These are phyloP conservation scores for Colletotrichum musae DNA, from an alignment of 2,329 filamentous ascomycete species.

Conservation along the genomic window DNA sequence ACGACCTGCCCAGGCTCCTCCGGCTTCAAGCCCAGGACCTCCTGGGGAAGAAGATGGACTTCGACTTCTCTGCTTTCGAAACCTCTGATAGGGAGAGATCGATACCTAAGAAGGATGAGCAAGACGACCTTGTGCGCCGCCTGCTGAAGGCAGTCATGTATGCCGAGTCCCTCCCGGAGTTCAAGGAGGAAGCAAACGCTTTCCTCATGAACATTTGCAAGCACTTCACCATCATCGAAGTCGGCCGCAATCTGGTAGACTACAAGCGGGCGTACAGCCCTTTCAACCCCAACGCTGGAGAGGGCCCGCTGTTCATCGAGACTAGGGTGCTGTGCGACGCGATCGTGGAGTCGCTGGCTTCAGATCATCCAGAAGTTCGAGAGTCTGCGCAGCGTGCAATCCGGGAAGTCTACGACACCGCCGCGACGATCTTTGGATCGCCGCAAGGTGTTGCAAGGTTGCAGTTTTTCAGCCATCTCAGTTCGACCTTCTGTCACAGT, in stretches of 20 bases:
- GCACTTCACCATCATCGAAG: slow-evolving; percentile 91
- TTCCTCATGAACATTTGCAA: slow-evolving; percentile 87
- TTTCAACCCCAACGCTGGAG: slow-evolving; percentile 88
- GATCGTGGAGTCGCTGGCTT: slow-evolving; percentile 90
- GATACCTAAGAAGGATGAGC: slow-evolving; percentile 86
- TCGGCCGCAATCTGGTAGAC: slow-evolving; percentile 87
- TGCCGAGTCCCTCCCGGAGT: slow-evolving; percentile 84
- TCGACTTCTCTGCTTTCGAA: slow-evolving; percentile 79
- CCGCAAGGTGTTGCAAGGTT: slow-evolving; percentile 80
- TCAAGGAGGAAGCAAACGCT: slow-evolving; percentile 80
- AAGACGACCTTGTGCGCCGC: slow-evolving; percentile 87
- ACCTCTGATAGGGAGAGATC: slow-evolving; percentile 85
- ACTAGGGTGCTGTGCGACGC: slow-evolving; percentile 90
- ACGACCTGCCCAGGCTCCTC: slow-evolving; percentile 88
- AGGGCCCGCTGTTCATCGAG: slow-evolving; percentile 89
- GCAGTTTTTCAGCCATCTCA: slow-evolving; percentile 87
- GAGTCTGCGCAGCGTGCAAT: slow-evolving; percentile 87
- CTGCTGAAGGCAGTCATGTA: slow-evolving; percentile 91
- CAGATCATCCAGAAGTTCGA: slow-evolving; percentile 84
- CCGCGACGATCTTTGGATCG: slow-evolving; percentile 84
- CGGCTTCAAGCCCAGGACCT: slow-evolving; percentile 93
- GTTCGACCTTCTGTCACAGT: slow-evolving; percentile 89
- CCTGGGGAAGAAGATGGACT: slow-evolving; percentile 78
- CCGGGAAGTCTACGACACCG: slow-evolving; percentile 82
- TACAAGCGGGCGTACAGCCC: slow-evolving; percentile 81